phyloP scores from a whole-genome alignment of 176 grass and related monocot genomes.

The Phragmites australis region DNA sequence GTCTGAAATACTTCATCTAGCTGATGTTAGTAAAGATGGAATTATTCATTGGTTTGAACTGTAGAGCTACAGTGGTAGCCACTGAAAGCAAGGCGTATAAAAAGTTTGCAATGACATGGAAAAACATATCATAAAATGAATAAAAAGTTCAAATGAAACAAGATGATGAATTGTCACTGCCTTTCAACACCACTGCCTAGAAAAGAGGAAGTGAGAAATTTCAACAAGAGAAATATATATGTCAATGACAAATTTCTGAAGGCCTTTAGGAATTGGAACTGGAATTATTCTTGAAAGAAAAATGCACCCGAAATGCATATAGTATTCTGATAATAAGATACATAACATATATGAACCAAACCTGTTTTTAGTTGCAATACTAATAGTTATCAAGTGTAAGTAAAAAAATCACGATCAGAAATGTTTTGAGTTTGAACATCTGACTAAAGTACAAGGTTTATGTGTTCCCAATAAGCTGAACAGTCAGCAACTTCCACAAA shows the following conservation, averaged over 20 bases:
- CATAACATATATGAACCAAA: neutral
- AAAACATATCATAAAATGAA: slow-evolving; percentile 17
- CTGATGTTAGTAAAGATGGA: slow-evolving; percentile 3
- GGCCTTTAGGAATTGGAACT: neutral
- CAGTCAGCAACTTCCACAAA: neutral
- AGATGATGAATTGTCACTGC: neutral
- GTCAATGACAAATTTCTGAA: slow-evolving; percentile 1
- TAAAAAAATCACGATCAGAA: slow-evolving; percentile 9
- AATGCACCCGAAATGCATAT: neutral
- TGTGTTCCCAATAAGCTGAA: neutral
- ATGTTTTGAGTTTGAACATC: slow-evolving; percentile 23
- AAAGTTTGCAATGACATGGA: neutral
- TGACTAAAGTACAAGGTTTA: neutral
- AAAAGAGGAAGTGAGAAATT: slow-evolving; percentile 11
- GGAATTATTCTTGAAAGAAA: neutral
- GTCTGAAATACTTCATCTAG: neutral
- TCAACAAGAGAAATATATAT: neutral
- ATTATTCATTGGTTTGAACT: slow-evolving; percentile 2
- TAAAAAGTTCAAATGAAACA: slow-evolving; percentile 25
- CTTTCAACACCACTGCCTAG: slow-evolving; percentile 5
- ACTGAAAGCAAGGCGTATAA: slow-evolving; percentile 23
- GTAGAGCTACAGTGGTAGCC: neutral
- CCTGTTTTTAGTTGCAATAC: neutral
- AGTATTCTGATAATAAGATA: slow-evolving; percentile 3
- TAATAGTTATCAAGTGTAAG: neutral